Base-by-base conservation (phyloP, 2,329 filamentous ascomycete species). In the Decorospora gaudefroyi region DNA sequence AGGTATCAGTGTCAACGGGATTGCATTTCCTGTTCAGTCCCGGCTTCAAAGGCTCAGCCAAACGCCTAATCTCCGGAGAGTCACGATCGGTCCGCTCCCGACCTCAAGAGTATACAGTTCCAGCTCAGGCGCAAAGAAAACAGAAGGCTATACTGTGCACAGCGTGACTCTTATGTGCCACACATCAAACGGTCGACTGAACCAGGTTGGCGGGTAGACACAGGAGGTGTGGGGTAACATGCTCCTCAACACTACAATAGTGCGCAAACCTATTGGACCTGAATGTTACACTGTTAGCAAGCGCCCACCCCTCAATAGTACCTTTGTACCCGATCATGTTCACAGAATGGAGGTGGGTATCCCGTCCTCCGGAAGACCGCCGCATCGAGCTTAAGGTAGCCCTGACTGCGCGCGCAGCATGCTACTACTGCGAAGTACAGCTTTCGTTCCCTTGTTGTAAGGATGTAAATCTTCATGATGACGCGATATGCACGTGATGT, bases 401-500 rank as follows among this genome's bases (percentile, higher is more conserved):
- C 12, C 17, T 18, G 13, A 27, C 26, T 36, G 11, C 15, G 8
- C 8, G n/a, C 6, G 3, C 35, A 15, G 15, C 9, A 21, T 15
- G 12, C 11, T 34, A 4, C 25, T 29, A n/a, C n/a, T n/a, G n/a
- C n/a, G n/a, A 9, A 34, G 18, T n/a, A 8, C 16, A 15, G 19
- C 9, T n/a, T 37, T 33, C 12, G 13, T 10, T 23, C 21, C 21
- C 10, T 10, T 10, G 21, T 17, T 16, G 11, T 15, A 22, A 11
- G 13, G 22, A 21, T 15, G 31, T n/a, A 28, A 10, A 16, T 16
- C 15, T 18, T 40, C 42, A 37, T 18, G 41, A 39, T 35, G 32
- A 48, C 37, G 22, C 48, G 46, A 49, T 26, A 49, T 45, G 36
- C 28, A 34, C 41, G 50, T 38, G 33, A 36, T 29, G 34, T 42